Evolutionary conservation across 2,329 filamentous ascomycete species (phyloP).

Genomic region (Raffaelea albimanens): DNA sequence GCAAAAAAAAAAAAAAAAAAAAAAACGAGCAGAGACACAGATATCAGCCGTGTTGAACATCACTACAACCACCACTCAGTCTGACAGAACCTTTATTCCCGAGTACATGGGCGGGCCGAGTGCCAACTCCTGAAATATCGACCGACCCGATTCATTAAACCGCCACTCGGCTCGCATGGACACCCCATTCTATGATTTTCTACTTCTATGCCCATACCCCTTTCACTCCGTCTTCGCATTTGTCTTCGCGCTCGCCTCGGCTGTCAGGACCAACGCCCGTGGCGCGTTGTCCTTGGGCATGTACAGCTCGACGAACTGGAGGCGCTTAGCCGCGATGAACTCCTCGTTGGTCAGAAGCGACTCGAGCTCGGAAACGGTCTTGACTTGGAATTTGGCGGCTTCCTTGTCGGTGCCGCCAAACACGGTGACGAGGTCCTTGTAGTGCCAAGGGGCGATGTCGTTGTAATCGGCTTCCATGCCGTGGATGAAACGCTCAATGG

Average conservation of each 20-base stretch:
- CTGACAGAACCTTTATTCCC: too few relatives aligned
- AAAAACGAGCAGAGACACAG: too few relatives aligned
- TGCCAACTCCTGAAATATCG: neutral
- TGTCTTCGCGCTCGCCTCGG: conserved; percentile 58
- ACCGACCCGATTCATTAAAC: neutral
- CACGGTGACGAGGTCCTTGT: conserved; percentile 22
- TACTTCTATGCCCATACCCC: conserved; percentile 25
- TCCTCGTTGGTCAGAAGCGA: conserved; percentile 11
- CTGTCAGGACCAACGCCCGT: conserved; percentile 56
- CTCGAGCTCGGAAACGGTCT: conserved; percentile 12
- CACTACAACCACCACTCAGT: too few relatives aligned
- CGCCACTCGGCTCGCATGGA: neutral
- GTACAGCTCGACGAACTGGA: conserved; percentile 72
- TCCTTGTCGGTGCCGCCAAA: conserved; percentile 12
- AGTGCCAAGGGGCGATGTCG: conserved; percentile 68
- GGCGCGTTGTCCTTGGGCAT: conserved; percentile 76
- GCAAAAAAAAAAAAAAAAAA: too few relatives aligned
- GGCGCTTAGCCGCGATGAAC: conserved; percentile 34
- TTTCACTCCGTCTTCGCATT: conserved; percentile 41
- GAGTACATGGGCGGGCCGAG: too few relatives aligned
- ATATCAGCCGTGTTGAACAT: too few relatives aligned
- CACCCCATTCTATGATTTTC: neutral
- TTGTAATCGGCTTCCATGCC: conserved; percentile 74
- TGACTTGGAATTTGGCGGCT: conserved; percentile 14
- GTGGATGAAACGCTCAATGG: conserved; percentile 83